A percentile compares a stretch with the other conserved stretches of the same genome.
These are phyloP conservation scores for Lentinula boryana DNA, from an alignment of 768 basidiomycete genomes.

Conservation along the genomic window DNA sequence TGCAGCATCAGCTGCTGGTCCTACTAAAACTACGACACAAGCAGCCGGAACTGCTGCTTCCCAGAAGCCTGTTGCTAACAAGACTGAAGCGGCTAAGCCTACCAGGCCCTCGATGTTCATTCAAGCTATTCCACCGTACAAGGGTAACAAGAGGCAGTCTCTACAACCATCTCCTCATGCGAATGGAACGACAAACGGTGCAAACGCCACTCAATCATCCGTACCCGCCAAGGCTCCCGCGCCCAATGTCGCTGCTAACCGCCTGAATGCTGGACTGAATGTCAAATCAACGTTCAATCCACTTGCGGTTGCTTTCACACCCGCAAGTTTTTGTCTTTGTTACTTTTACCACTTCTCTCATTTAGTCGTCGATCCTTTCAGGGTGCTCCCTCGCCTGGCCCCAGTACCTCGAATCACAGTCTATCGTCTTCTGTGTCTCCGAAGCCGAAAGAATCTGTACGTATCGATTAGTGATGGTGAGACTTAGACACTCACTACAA, in stretches of 20 bases:
- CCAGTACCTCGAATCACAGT: conserved; percentile 23
- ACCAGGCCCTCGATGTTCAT: conserved; percentile 68
- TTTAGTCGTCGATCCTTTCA: conserved; percentile 17
- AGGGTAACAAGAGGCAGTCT: conserved; percentile 41
- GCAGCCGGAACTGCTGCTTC: conserved; percentile 11
- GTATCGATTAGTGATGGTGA: conserved; percentile 7
- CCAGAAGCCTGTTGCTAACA: conserved; percentile 25
- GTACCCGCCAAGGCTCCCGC: conserved; percentile 20
- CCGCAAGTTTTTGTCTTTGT: conserved; percentile 34
- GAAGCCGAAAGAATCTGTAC: conserved; percentile 59
- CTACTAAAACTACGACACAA: conserved; percentile 22
- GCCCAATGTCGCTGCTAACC: conserved; percentile 15
- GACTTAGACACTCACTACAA: neutral
- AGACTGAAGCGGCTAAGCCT: conserved; percentile 23
- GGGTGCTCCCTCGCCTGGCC: conserved; percentile 42
- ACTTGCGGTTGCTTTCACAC: conserved; percentile 79
- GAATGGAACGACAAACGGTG: neutral
- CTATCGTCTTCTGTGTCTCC: conserved; percentile 48
- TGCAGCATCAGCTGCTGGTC: conserved; percentile 13
- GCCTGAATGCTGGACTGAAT: conserved; percentile 47
- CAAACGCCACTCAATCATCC: conserved; percentile 22
- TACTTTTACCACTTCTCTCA: conserved; percentile 16
- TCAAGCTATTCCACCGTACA: conserved; percentile 88
- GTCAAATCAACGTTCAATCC: conserved; percentile 89
- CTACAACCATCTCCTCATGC: conserved; percentile 16